A percentile compares a stretch with the other conserved stretches of the same genome.
These are phyloP conservation scores for Psilocybe tampanensis DNA, from an alignment of 768 basidiomycete genomes.

Conservation along the genomic window DNA sequence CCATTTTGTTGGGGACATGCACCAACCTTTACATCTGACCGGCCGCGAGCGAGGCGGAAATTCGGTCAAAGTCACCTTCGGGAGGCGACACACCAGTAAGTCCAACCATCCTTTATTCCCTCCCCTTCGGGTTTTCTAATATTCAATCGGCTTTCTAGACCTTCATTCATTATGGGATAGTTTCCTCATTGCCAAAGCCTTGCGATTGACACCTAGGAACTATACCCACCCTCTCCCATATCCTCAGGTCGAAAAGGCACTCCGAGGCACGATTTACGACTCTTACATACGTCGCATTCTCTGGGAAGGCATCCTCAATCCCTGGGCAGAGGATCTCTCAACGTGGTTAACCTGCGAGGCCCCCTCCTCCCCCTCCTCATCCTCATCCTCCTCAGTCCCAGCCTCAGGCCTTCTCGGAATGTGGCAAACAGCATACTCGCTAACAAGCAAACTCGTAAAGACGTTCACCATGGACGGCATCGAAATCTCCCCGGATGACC, in stretches of 20 bases:
- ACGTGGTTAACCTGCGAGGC: slow-evolving; percentile 74
- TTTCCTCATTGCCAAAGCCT: slow-evolving; percentile 77
- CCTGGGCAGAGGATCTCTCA: slow-evolving; percentile 62
- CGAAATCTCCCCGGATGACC: slow-evolving; percentile 29
- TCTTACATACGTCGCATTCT: slow-evolving; percentile 85
- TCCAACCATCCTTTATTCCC: background rate
- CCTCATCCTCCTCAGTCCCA: background rate
- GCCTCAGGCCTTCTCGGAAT: slow-evolving; percentile 13
- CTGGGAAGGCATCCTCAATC: slow-evolving; percentile 77
- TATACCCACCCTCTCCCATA: slow-evolving; percentile 78
- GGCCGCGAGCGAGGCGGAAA: slow-evolving; percentile 91
- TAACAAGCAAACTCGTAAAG: slow-evolving; percentile 5
- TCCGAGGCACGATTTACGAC: slow-evolving; percentile 85
- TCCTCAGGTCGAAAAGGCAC: slow-evolving; percentile 60
- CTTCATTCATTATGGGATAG: slow-evolving; percentile 90
- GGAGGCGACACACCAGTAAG: slow-evolving; percentile 71
- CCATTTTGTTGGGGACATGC: slow-evolving; percentile 93
- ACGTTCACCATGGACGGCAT: slow-evolving; percentile 17
- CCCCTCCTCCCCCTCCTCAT: slow-evolving; percentile 4
- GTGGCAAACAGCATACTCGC: slow-evolving; percentile 16
- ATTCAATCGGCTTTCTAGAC: slow-evolving; percentile 39
- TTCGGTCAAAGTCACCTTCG: slow-evolving; percentile 72
- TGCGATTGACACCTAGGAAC: slow-evolving; percentile 73
- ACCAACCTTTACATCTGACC: slow-evolving; percentile 91
- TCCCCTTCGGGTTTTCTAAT: too few relatives aligned